Conservation (phyloP, 352 stramenopile genomes). For the Phytophthora tentaculata region DNA sequence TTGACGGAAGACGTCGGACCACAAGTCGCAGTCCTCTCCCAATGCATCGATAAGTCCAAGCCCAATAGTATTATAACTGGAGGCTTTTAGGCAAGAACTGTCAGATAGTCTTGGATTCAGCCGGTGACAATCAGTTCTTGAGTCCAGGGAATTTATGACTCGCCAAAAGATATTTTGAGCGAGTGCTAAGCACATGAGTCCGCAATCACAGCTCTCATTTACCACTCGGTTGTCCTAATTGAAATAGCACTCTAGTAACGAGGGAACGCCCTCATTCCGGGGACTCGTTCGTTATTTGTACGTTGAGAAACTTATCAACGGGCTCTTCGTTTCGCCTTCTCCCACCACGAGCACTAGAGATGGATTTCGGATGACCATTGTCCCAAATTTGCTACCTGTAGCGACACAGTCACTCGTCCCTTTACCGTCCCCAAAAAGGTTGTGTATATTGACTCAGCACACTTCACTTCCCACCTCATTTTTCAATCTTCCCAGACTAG, state of each 20-base stretch:
- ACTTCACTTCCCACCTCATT: neutral
- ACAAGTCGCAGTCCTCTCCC: too few relatives aligned
- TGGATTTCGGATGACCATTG: slow-evolving; percentile 20
- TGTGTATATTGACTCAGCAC: neutral
- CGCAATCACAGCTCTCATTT: too few relatives aligned
- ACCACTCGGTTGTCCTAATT: neutral
- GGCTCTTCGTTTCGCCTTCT: slow-evolving; percentile 34
- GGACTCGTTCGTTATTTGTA: slow-evolving; percentile 12
- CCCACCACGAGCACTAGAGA: slow-evolving; percentile 7
- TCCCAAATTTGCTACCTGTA: slow-evolving; percentile 17
- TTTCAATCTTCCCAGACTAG: too few relatives aligned
- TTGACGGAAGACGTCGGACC: neutral
- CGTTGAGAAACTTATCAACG: slow-evolving; percentile 33
- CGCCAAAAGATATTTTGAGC: too few relatives aligned
- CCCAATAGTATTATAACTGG: too few relatives aligned
- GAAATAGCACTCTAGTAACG: slow-evolving; percentile 1
- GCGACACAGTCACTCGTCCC: slow-evolving; percentile 12
- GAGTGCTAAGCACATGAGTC: neutral
- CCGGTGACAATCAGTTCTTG: too few relatives aligned
- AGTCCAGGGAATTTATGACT: too few relatives aligned
- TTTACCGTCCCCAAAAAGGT: slow-evolving; percentile 12
- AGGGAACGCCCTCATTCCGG: neutral
- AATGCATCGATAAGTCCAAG: too few relatives aligned
- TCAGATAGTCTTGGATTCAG: too few relatives aligned
- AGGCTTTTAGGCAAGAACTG: too few relatives aligned